Evolutionary conservation across 2,329 filamentous ascomycete species (phyloP).

Genomic region (Amphichorda felina): DNA sequence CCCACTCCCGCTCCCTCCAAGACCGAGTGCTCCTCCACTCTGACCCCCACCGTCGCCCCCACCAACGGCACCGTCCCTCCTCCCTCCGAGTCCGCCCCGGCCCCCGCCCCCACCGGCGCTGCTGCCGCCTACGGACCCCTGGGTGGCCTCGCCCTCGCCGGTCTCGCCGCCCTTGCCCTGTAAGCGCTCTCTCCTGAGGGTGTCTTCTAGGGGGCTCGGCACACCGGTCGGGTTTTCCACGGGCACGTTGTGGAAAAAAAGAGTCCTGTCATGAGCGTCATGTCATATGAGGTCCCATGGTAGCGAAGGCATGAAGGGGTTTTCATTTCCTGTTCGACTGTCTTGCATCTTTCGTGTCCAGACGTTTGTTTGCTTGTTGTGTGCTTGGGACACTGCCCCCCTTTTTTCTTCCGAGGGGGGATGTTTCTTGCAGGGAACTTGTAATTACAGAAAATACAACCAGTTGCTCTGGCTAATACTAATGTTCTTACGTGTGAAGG

Average conservation of each 20-base stretch:
- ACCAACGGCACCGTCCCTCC: constrained; percentile 6
- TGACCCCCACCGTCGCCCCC: constrained; percentile 5
- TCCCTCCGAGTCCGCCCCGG: constrained; percentile 2
- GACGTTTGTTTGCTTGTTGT: neutral
- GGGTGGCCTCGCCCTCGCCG: constrained; percentile 19
- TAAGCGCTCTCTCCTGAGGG: constrained; percentile 12
- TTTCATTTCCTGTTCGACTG: too few species aligned
- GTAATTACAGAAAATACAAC: constrained; percentile 1
- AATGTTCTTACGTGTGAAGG: neutral
- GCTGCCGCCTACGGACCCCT: constrained; percentile 17
- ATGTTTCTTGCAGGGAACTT: neutral
- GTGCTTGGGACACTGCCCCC: neutral
- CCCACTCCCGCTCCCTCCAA: constrained; percentile 1
- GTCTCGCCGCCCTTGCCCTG: constrained; percentile 22
- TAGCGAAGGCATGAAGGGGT: too few species aligned
- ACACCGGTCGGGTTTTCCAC: too few species aligned
- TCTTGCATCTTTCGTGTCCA: too few species aligned
- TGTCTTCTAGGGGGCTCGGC: too few species aligned
- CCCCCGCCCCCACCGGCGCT: constrained; percentile 12
- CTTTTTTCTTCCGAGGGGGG: too few species aligned
- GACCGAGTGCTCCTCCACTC: neutral
- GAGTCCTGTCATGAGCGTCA: too few species aligned
- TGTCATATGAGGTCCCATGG: too few species aligned
- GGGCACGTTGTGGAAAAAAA: too few species aligned
- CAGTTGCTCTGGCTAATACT: constrained; percentile 2